Percentiles rank a stretch among this genome's conserved stretches.
phyloP scores from a whole-genome alignment of 768 basidiomycete species.

The Kwoniella europaea region DNA sequence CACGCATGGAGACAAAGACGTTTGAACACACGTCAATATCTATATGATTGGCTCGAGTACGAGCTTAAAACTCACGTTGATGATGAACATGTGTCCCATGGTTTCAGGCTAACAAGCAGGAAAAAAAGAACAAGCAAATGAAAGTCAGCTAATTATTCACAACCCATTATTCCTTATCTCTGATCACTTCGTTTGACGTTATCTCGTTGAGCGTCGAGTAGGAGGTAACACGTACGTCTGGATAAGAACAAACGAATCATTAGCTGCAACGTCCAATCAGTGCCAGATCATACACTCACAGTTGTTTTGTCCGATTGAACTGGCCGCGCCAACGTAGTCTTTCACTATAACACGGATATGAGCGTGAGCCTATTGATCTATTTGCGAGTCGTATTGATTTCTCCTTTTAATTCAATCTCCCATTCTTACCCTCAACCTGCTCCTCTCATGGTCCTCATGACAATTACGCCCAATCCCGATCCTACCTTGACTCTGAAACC shows the following conservation, averaged over 20 bases:
- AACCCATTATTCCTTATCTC: neutral
- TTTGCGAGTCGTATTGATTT: neutral
- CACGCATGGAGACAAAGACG: too few relatives aligned
- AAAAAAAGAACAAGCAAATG: slow-evolving; percentile 1
- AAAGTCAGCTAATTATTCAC: neutral
- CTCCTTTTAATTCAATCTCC: too few relatives aligned
- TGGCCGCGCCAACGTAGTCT: slow-evolving; percentile 80
- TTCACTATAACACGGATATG: slow-evolving; percentile 63
- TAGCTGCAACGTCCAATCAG: neutral
- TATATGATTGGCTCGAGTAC: neutral
- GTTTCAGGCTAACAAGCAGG: slow-evolving; percentile 55
- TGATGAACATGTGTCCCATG: slow-evolving; percentile 98
- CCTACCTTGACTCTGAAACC: too few relatives aligned
- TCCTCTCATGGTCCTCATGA: too few relatives aligned
- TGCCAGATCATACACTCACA: slow-evolving; percentile 58
- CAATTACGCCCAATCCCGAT: too few relatives aligned
- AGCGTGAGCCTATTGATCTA: neutral
- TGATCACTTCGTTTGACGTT: neutral
- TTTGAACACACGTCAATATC: too few relatives aligned
- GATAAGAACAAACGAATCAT: neutral
- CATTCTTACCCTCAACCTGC: too few relatives aligned
- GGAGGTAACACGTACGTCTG: slow-evolving; percentile 18
- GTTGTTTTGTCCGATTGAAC: slow-evolving; percentile 81
- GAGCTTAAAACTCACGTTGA: slow-evolving; percentile 67
- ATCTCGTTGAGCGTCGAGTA: neutral